phyloP scores from a whole-genome alignment of 2,329 filamentous ascomycete species.

The Pseudogymnoascus sp. region DNA sequence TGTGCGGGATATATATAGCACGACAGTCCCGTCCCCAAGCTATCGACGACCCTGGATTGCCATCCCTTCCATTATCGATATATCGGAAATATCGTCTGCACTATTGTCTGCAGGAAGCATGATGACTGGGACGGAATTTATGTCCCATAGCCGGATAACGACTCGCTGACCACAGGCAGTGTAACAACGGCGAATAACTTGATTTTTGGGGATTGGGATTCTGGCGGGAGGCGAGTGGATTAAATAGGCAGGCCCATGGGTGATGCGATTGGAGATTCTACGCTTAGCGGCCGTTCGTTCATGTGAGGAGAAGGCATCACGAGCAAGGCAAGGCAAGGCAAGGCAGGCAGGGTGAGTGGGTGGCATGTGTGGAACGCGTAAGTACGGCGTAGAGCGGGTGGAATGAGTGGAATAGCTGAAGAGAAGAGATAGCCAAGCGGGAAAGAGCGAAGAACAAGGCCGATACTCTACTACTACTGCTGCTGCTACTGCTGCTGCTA shows the following conservation, averaged over 20 bases:
- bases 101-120: neutral
- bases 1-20: neutral
- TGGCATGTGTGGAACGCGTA: neutral
- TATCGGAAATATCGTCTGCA: neutral
- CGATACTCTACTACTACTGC: neutral
- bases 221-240: neutral
- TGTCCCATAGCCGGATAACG: conserved; percentile 2
- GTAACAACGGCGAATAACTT: neutral
- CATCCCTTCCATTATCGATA: neutral
- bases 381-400: neutral
- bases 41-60: neutral
- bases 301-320: neutral
- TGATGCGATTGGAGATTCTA: neutral
- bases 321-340: neutral
- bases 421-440: neutral
- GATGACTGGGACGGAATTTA: neutral
- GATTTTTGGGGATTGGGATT: conserved; percentile 3
- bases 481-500: neutral
- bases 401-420: neutral
- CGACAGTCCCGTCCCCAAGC: neutral
- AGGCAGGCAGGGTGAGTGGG: neutral
- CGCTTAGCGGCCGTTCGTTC: neutral
- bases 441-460: neutral
- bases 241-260: neutral
- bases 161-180: neutral